Base-by-base conservation (phyloP, 257 asterid species). In the Petunia secreta region DNA sequence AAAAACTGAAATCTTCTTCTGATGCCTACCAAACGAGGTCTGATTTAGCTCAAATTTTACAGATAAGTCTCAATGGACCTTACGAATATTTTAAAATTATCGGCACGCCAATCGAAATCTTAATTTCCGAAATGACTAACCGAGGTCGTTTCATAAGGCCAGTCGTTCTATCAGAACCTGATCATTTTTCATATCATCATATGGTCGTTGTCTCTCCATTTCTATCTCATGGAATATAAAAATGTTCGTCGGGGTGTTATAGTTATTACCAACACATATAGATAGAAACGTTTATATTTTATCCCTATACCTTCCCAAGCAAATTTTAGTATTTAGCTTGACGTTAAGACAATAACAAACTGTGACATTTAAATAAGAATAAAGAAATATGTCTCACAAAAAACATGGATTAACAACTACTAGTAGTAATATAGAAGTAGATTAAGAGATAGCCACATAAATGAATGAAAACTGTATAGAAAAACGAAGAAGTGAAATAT, bases 321-420 rank as follows among this genome's bases (percentile, higher is more conserved):
- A 73, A 25, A 50, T 36, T 73, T 73, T 71, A 48, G 60, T 71
- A 71, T 50, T 71, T 71, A 13, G 1, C 1, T 71, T 69, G 59
- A 71, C 34, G 62, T 73, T 34, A 50, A 5, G 34, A 50, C 77
- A 25, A 25, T 71, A 71, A 43, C 77, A 11, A 50, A 71, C 8
- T 13, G 25, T 48, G 44, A 13, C 62, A 48, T 38, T 64, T 71
- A 1, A 71, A 71, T n/a, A 14, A n/a, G 50, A 73, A 10, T 73
- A 11, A 55, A 71, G 16, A 50, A 34, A 11, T 1, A 11, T 25
- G 11, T 11, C 48, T 69, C 43, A 69, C 25, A 41, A 69, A 25
- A 10, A 69, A 1, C 11, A 2, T 5, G 11, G 59, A 34, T 46
- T 71, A 46, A 71, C 3, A 48, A 48, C 77, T 5, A 50, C 11